Conservation (phyloP, 108 stramenopile genomes). For the Skeletonema costatum region DNA sequence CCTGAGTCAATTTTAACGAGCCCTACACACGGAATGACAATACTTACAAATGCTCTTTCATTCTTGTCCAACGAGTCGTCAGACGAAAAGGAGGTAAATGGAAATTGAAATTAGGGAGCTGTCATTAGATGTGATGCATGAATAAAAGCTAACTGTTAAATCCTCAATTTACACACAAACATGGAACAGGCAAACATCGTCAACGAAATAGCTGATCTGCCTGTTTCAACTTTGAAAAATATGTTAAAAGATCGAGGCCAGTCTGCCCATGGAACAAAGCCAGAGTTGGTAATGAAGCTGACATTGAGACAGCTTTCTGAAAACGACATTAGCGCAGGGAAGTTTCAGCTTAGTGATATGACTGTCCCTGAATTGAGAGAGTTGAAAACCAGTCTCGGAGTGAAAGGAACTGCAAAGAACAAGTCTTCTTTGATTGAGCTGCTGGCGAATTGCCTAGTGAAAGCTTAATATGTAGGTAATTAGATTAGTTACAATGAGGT, state of each 20-base stretch:
- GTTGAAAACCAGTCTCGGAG: conserved; percentile 36
- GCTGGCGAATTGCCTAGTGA: conserved; percentile 2
- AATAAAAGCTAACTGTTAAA: conserved; percentile 3
- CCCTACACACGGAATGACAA: conserved; percentile 82
- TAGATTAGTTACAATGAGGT: background rate
- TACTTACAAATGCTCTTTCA: conserved; percentile 79
- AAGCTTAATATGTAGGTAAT: background rate
- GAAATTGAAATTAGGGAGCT: conserved; percentile 6
- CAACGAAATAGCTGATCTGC: conserved; percentile 36
- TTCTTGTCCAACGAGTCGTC: conserved; percentile 29
- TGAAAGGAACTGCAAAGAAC: conserved; percentile 30
- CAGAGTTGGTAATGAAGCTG: conserved; percentile 56
- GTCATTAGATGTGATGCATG: background rate
- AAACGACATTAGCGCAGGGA: conserved; percentile 39
- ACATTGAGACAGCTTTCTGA: conserved; percentile 55
- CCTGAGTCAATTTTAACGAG: conserved; percentile 96
- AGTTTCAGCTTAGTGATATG: conserved; percentile 40
- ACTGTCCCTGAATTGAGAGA: conserved; percentile 39
- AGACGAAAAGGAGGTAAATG: conserved; percentile 2
- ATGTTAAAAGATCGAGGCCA: conserved; percentile 31
- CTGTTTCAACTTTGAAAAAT: conserved; percentile 33
- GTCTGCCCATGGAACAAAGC: conserved; percentile 50
- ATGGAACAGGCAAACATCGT: conserved; percentile 37
- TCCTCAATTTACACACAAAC: background rate
- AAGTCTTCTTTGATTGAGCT: conserved; percentile 10